phyloP scores from a whole-genome alignment of 2,329 filamentous ascomycete genomes.

The Talaromyces sp. region DNA sequence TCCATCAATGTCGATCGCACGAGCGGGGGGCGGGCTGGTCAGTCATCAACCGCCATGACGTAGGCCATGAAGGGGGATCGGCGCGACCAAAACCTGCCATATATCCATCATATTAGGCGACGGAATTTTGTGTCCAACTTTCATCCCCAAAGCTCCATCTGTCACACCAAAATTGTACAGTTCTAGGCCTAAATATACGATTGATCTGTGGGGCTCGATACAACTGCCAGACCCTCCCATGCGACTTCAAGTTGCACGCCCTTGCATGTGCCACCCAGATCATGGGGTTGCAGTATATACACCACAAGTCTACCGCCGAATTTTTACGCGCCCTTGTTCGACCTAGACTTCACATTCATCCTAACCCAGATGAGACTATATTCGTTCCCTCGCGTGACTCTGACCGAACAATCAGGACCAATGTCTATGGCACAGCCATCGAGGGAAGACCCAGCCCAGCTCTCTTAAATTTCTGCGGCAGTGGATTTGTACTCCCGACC shows the following conservation, averaged over 20 bases:
- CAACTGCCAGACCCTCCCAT: not conserved
- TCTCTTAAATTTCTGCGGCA: conserved; percentile 35
- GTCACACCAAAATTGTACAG: not conserved
- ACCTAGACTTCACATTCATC: conserved; percentile 16
- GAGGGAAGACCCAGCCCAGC: conserved; percentile 17
- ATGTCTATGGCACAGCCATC: conserved; percentile 26
- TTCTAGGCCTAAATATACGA: not conserved
- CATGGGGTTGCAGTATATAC: conserved; percentile 18
- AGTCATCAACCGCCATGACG: not conserved
- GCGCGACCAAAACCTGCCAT: not conserved
- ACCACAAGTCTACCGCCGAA: conserved; percentile 16
- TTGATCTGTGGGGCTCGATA: not conserved
- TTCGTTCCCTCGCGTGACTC: conserved; percentile 27
- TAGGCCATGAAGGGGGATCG: not conserved
- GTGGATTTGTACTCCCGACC: conserved; percentile 32
- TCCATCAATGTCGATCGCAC: too few species aligned
- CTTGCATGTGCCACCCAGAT: not conserved
- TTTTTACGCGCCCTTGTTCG: conserved; percentile 22
- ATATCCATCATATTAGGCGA: not conserved
- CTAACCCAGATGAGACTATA: conserved; percentile 25
- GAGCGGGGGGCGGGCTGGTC: not conserved
- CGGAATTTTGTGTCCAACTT: not conserved
- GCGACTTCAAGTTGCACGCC: not conserved
- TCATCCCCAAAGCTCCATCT: not conserved
- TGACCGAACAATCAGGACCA: conserved; percentile 27